These are phyloP conservation scores for Naganishia liquefaciens DNA, from an alignment of 1,284 basidiomycete species.

Conservation along the genomic window DNA sequence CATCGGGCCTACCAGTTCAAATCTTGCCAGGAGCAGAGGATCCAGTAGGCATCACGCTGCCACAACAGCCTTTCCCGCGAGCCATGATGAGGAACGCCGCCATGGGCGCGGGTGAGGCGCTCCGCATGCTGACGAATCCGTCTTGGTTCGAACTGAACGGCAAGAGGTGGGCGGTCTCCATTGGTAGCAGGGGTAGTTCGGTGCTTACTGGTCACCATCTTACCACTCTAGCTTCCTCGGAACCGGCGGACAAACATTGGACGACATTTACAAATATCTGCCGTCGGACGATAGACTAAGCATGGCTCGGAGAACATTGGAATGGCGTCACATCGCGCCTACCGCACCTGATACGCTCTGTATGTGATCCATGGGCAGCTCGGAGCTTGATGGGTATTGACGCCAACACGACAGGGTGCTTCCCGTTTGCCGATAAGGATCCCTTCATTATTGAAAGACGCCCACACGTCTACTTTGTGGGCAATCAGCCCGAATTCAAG, in stretches of 20 bases:
- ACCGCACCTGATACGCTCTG: slow-evolving; percentile 96
- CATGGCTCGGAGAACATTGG: slow-evolving; percentile 76
- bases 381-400: neutral
- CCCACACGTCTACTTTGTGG: slow-evolving; percentile 89
- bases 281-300: slow-evolving; percentile 60
- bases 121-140: slow-evolving; percentile 85
- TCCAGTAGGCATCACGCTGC: slow-evolving; percentile 82
- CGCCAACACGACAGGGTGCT: slow-evolving; percentile 67
- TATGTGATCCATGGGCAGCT: slow-evolving; percentile 40
- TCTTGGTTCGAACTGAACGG: slow-evolving; percentile 68
- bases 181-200: slow-evolving; percentile 26
- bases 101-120: slow-evolving; percentile 62
- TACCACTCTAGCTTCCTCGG: slow-evolving; percentile 65
- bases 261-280: slow-evolving; percentile 91
- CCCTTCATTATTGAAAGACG: slow-evolving; percentile 84
- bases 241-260: slow-evolving; percentile 86
- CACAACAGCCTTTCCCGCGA: slow-evolving; percentile 89
- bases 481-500: slow-evolving; percentile 81
- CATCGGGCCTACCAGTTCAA: slow-evolving; percentile 72
- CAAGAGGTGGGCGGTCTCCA: slow-evolving; percentile 45
- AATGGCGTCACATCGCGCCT: slow-evolving; percentile 94
- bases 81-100: slow-evolving; percentile 80
- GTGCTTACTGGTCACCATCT: slow-evolving; percentile 38
- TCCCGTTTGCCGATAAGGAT: slow-evolving; percentile 84
- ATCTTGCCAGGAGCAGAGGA: slow-evolving; percentile 82